Percentiles rank a stretch among this genome's conserved stretches.
These are phyloP conservation scores for Backusella sp. DNA, from an alignment of 192 early-diverging fungal species.

Conservation along the genomic window DNA sequence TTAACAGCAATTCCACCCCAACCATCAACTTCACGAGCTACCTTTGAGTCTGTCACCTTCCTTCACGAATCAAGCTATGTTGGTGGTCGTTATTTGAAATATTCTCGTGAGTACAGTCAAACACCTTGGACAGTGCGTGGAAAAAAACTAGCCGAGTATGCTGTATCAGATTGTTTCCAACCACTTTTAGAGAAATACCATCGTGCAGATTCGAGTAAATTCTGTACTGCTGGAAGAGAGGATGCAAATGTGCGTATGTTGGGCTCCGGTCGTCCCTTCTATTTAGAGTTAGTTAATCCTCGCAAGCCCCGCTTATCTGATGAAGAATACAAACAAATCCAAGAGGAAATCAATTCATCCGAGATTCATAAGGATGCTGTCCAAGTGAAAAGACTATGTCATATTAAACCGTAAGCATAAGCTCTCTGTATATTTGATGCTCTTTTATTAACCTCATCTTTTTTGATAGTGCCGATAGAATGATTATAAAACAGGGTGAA, in stretches of 20 bases:
- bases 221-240: constrained; percentile 85
- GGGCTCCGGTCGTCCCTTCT: constrained; percentile 89
- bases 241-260: constrained; percentile 96
- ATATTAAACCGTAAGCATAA: constrained; percentile 40
- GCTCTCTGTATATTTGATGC: not conserved
- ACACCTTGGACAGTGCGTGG: constrained; percentile 80
- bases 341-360: constrained; percentile 38
- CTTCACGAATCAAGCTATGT: constrained; percentile 57
- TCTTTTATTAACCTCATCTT: not conserved
- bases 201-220: constrained; percentile 67
- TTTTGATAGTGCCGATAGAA: constrained; percentile 45
- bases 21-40: not conserved
- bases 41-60: constrained; percentile 40
- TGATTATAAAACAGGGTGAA: constrained; percentile 72
- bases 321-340: constrained; percentile 44
- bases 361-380: constrained; percentile 47
- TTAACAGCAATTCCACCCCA: constrained; percentile 20
- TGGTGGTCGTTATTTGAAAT: constrained; percentile 73
- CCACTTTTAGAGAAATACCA: constrained; percentile 54
- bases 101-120: constrained; percentile 76
- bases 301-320: constrained; percentile 39
- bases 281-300: constrained; percentile 85
- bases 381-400: constrained; percentile 48
- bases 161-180: constrained; percentile 80
- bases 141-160: constrained; percentile 64